Evolutionary conservation across 1,284 basidiomycete species (phyloP), one percentile per base, ranked within the genome.

Genomic region (Cutaneotrichosporon dermatis): DNA sequence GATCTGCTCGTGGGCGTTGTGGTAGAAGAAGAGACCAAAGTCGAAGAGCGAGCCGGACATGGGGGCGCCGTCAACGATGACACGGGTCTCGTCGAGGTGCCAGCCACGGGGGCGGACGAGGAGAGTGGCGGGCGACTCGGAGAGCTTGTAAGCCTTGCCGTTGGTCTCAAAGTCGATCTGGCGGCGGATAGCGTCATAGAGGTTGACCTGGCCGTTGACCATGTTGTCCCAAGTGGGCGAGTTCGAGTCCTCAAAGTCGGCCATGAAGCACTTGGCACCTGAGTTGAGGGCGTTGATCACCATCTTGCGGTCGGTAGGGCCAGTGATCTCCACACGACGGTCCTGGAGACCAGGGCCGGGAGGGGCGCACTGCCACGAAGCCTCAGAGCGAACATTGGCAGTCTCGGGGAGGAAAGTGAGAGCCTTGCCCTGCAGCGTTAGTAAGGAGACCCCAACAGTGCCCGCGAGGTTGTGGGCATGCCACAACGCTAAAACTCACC

Each of bases 241-340:
- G 76, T 86, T 92, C 5, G 95, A 96, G 79, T 99, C 92, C 80
- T 97, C 93, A 68, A 96, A 92, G 76, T 97, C 93, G 45, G 93
- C 92, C 93, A 97, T 97, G 81, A 94, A 97, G 1, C 92, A 94
- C 82, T 94, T 93, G 37, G 93, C 86, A 4, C 95, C 95, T 64
- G 91, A 94, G 82, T 98, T 98, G 69, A 99, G 81, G 12, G 95
- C 95, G 73, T 98, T 99, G 78, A 98, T 89, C 72, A 99, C 92
- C 93, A 97, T 97, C 82, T 96, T 97, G 67, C 92, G 84, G 78
- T 96, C 92, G 6, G 95, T 92, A 13, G 96, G 96, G 39, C 96
- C 96, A 0, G 96, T 99, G 68, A 99, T 99, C 81, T 99, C 95
- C 55, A 99, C 89, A 55, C 95, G 83, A 70, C 93, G 82, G 79